Base-by-base conservation (phyloP, 164 flowering plant genomes). In the Litsea cubeba region DNA sequence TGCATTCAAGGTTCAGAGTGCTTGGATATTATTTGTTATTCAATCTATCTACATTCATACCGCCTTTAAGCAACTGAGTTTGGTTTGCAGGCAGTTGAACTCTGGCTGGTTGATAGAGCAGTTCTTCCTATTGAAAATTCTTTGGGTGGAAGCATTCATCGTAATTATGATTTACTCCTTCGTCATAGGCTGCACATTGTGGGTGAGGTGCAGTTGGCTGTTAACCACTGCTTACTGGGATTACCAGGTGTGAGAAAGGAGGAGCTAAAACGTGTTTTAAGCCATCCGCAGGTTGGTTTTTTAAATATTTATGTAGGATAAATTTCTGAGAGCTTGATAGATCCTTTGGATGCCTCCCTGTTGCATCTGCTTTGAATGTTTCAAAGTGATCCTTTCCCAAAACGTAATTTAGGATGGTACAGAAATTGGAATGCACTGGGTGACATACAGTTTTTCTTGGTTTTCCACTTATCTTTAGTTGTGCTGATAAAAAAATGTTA, bases 71-170 rank as follows among this genome's bases (percentile, higher is more conserved):
- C 2, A 58, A 12, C 71, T 73, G 25, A 20, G 40, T 67, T 71
- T 64, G 62, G 69, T 68, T 75, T 74, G 67, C 82, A 90, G 90
- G 92, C 92, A 40, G 91, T 90, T 73, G 95, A 90, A 79, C 76
- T 87, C 32, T 90, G 92, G 91, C 73, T 90, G 32, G 91, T 82
- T 63, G 90, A 90, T 51, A 88, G 85, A 79, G 92, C 90, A 60
- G 90, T 90, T 76, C 88, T 90, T 71, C 90, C 92, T 11, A 86
- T 90, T 78, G 95, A 90, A 80, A 89, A 83, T 80, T 84, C 92
- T 62, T 65, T 86, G 17, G 88, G 88, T 66, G 95, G 91, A 74
- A 86, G 90, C 79, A 85, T 88, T 65, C 92, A 90, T 72, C 85
- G 91, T 3, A 89, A 87, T 76, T 90, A 90, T 73, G 94, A 90